phyloP scores from a whole-genome alignment of 75 land plant genomes.

The Chamaecyparis obtusa region DNA sequence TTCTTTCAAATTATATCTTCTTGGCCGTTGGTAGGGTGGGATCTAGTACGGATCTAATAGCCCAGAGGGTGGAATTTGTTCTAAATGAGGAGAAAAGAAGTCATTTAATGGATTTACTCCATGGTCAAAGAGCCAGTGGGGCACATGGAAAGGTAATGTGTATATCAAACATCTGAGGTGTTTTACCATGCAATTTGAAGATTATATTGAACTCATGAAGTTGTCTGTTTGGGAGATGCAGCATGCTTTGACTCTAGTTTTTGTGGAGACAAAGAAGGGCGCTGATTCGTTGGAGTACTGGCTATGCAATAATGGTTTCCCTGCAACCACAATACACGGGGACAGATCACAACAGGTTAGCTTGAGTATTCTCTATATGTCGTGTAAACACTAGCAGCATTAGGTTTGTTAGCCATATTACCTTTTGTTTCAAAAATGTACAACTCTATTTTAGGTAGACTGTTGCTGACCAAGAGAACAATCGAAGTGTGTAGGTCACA shows the following conservation, averaged over 20 bases:
- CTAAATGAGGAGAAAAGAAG: conserved; percentile 42
- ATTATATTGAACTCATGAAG: not conserved
- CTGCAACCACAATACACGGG: conserved; percentile 50
- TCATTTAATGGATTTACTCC: conserved; percentile 47
- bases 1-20: conserved; percentile 48
- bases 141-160: conserved; percentile 26
- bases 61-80: conserved; percentile 50
- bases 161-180: not conserved
- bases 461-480: not conserved
- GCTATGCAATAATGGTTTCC: conserved; percentile 36
- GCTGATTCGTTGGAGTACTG: conserved; percentile 59
- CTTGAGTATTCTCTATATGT: not conserved
- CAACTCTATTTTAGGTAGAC: not conserved
- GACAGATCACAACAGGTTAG: conserved; percentile 51
- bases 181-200: not conserved
- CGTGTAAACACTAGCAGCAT: not conserved
- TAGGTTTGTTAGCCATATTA: not conserved
- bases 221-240: conserved; percentile 12
- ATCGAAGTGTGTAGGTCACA: not conserved
- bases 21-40: conserved; percentile 63
- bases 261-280: conserved; percentile 78
- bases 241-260: conserved; percentile 43
- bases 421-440: not conserved
- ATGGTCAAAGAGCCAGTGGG: conserved; percentile 35
- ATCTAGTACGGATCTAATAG: conserved; percentile 54